phyloP scores from a whole-genome alignment of 106 monocot genomes.

The Dendrobium chrysotoxum region DNA sequence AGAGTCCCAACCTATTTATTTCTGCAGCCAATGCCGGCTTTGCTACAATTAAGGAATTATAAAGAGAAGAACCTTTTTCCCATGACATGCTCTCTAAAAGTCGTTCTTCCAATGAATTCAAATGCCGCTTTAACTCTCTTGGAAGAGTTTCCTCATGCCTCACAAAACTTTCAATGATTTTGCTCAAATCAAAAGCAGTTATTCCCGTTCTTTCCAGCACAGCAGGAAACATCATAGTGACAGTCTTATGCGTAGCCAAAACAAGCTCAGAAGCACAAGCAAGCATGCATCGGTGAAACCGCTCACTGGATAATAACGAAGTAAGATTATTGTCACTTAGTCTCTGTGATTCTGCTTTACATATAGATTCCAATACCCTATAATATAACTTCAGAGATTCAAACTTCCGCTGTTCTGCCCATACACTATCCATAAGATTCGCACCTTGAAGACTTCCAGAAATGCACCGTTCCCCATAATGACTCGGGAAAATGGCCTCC shows the following conservation, averaged over 20 bases:
- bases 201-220: slow-evolving; percentile 84
- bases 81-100: slow-evolving; percentile 87
- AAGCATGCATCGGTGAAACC: slow-evolving; percentile 95
- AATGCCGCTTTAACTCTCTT: slow-evolving; percentile 91
- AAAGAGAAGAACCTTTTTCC: slow-evolving; percentile 93
- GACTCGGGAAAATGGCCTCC: slow-evolving; percentile 85
- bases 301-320: slow-evolving; percentile 68
- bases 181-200: slow-evolving; percentile 97
- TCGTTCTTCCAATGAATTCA: slow-evolving; percentile 89
- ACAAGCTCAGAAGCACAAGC: slow-evolving; percentile 93
- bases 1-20: slow-evolving; percentile 54
- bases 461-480: slow-evolving; percentile 42
- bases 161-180: slow-evolving; percentile 89
- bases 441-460: slow-evolving; percentile 44
- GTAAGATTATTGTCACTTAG: slow-evolving; percentile 64
- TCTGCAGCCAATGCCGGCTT: slow-evolving; percentile 60
- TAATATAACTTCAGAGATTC: slow-evolving; percentile 91
- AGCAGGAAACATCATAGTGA: slow-evolving; percentile 93
- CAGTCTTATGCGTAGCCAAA: slow-evolving; percentile 89
- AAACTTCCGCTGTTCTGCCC: slow-evolving; percentile 84
- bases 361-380: slow-evolving; percentile 83
- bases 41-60: slow-evolving; percentile 83
- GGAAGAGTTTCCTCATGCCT: slow-evolving; percentile 96
- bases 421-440: slow-evolving; percentile 61
- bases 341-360: slow-evolving; percentile 68